Evolutionary conservation across 345 rosid species (phyloP).

Genomic region (Lepidium didymum): DNA sequence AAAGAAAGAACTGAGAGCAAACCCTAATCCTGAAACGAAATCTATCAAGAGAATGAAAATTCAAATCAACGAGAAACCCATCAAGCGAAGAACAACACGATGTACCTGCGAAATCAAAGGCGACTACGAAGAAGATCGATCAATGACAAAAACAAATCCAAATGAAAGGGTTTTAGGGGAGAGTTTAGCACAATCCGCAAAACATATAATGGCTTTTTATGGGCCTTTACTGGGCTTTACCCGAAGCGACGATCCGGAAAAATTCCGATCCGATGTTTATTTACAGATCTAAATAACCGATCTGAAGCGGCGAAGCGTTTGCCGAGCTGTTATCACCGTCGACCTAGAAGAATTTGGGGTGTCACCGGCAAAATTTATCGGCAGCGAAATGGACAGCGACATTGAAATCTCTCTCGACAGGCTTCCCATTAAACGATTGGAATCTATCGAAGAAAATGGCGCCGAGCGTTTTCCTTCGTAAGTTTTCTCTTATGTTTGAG

Average conservation of each 20-base stretch:
- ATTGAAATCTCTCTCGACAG: constrained; percentile 70
- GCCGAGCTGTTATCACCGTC: constrained; percentile 7
- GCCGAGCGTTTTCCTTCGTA: constrained; percentile 72
- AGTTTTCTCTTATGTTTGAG: background rate
- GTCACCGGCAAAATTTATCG: background rate
- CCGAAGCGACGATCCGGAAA: background rate
- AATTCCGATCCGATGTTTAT: background rate
- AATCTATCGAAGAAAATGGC: constrained; percentile 76
- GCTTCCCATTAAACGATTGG: constrained; percentile 77
- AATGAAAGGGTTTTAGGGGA: constrained; percentile 16
- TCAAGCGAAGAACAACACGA: background rate
- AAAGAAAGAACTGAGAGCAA: background rate
- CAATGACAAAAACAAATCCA: background rate
- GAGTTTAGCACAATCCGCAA: background rate
- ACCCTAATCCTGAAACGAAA: background rate
- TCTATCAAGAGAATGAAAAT: background rate
- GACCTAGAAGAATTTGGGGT: background rate
- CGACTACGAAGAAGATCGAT: constrained; percentile 18
- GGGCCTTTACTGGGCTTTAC: constrained; percentile 20
- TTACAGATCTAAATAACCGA: constrained; percentile 1
- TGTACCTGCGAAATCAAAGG: constrained; percentile 21
- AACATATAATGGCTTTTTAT: constrained; percentile 5
- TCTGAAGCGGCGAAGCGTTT: background rate
- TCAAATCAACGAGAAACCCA: background rate
- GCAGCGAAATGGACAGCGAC: constrained; percentile 43